A percentile compares a stretch with the other conserved stretches of the same genome.
phyloP scores from a whole-genome alignment of 2,329 filamentous ascomycete species.

The Periglandula ipomoeae region DNA sequence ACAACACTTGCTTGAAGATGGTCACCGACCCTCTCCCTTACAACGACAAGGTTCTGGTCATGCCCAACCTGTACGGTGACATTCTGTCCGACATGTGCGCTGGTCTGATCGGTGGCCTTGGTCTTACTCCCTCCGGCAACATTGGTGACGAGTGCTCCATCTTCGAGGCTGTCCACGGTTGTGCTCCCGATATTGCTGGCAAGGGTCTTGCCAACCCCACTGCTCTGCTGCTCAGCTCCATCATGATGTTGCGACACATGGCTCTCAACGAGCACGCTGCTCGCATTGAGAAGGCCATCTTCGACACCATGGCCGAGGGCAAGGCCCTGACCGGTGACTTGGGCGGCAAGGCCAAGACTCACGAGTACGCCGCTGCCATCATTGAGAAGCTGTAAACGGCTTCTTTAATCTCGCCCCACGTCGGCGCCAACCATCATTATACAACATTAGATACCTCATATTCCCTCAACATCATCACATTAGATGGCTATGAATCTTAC shows the following conservation, averaged over 20 bases:
- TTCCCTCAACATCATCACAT: background rate
- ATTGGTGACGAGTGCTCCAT: conserved; percentile 99
- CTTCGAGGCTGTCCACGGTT: conserved; percentile 98
- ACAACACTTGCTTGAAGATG: conserved; percentile 99
- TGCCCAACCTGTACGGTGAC: conserved; percentile 98
- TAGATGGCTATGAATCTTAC: background rate
- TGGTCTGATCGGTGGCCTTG: conserved; percentile 93
- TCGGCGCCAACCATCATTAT: background rate
- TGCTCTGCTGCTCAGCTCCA: conserved; percentile 85
- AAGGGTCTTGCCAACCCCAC: conserved; percentile 96
- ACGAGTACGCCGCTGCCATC: conserved; percentile 88
- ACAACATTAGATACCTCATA: conserved; percentile 3
- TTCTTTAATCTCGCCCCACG: background rate
- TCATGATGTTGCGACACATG: conserved; percentile 99
- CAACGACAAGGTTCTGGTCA: conserved; percentile 98
- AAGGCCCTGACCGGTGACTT: conserved; percentile 94
- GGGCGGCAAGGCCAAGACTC: conserved; percentile 90
- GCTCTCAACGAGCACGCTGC: conserved; percentile 73
- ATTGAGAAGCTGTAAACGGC: conserved; percentile 56
- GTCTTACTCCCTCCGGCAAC: conserved; percentile 95
- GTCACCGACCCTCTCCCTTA: conserved; percentile 92
- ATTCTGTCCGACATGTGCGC: conserved; percentile 99
- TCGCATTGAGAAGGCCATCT: conserved; percentile 90
- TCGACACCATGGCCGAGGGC: conserved; percentile 90
- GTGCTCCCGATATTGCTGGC: conserved; percentile 91